These are phyloP conservation scores for Myriosclerotinia curreyana DNA, from an alignment of 2,329 filamentous ascomycete species.

Conservation along the genomic window DNA sequence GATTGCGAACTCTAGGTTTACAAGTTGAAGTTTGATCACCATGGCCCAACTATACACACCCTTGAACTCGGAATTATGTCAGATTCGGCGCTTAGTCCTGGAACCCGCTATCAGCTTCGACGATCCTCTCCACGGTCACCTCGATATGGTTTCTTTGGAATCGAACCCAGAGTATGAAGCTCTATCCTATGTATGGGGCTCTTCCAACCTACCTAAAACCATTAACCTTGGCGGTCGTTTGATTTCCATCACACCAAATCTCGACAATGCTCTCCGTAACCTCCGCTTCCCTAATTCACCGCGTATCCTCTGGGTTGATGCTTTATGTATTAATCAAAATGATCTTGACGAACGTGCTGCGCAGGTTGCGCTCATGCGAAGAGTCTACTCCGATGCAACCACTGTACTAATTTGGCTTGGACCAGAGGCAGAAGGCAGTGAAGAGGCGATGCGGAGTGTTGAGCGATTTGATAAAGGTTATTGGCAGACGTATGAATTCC, in stretches of 20 bases:
- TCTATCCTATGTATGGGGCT: slow-evolving; percentile 25
- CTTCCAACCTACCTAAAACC: neutral
- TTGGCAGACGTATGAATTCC: slow-evolving; percentile 8
- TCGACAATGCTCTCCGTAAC: slow-evolving; percentile 20
- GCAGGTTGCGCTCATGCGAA: slow-evolving; percentile 30
- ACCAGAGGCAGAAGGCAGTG: slow-evolving; percentile 5
- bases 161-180: slow-evolving; percentile 22
- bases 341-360: slow-evolving; percentile 24
- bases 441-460: slow-evolving; percentile 12
- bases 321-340: slow-evolving; percentile 30
- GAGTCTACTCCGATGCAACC: slow-evolving; percentile 28
- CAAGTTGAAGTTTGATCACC: neutral
- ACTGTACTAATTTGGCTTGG: slow-evolving; percentile 22
- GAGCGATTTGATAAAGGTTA: slow-evolving; percentile 4
- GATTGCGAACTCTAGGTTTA: neutral
- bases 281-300: neutral
- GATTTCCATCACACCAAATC: slow-evolving; percentile 19
- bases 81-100: slow-evolving; percentile 20
- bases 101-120: slow-evolving; percentile 4
- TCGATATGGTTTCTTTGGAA: slow-evolving; percentile 18
- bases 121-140: slow-evolving; percentile 13
- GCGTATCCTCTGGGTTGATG: slow-evolving; percentile 23
- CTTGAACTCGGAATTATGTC: neutral
- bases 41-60: slow-evolving; percentile 4
- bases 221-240: neutral